Percentiles rank a stretch among this genome's conserved stretches.
phyloP scores from a whole-genome alignment of 495 filamentous ascomycete species.

The Neurospora hispaniola region DNA sequence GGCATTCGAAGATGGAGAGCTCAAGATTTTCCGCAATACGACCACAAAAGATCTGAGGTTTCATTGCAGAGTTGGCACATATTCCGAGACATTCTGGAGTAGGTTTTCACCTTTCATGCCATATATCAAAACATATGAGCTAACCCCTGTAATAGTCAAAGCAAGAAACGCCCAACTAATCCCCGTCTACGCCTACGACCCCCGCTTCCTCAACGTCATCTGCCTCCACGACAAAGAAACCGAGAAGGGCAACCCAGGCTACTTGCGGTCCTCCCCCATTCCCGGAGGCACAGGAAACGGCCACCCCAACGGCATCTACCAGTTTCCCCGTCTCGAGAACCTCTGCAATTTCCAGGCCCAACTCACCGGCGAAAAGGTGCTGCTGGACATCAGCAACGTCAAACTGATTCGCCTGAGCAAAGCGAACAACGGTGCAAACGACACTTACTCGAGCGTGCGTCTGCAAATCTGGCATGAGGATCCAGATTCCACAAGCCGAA shows the following conservation, averaged over 20 bases:
- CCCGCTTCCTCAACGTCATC: slow-evolving; percentile 18
- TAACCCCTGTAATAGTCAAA: slow-evolving; percentile 16
- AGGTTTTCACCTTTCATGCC: neutral
- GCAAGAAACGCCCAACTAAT: slow-evolving; percentile 23
- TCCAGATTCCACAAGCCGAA: neutral
- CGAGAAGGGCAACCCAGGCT: slow-evolving; percentile 11
- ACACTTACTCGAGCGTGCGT: slow-evolving; percentile 20
- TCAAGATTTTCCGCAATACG: slow-evolving; percentile 25
- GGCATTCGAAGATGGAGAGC: slow-evolving; percentile 16
- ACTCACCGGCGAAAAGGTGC: slow-evolving; percentile 24
- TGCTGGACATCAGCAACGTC: slow-evolving; percentile 23
- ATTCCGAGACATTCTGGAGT: slow-evolving; percentile 29
- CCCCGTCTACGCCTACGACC: slow-evolving; percentile 27
- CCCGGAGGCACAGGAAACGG: neutral
- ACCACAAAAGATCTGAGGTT: slow-evolving; percentile 21
- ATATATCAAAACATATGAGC: neutral
- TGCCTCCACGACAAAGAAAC: slow-evolving; percentile 22
- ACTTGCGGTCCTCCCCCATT: slow-evolving; percentile 9
- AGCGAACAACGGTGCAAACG: slow-evolving; percentile 12
- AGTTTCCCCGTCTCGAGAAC: slow-evolving; percentile 13
- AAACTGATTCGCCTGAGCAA: slow-evolving; percentile 17
- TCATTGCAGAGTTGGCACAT: slow-evolving; percentile 18
- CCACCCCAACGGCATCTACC: slow-evolving; percentile 21
- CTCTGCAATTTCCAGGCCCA: slow-evolving; percentile 25
- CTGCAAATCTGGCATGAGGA: slow-evolving; percentile 28